These are phyloP conservation scores for Wickerhamiella kurtzmanii DNA, from an alignment of 805 yeast species.

Conservation along the genomic window DNA sequence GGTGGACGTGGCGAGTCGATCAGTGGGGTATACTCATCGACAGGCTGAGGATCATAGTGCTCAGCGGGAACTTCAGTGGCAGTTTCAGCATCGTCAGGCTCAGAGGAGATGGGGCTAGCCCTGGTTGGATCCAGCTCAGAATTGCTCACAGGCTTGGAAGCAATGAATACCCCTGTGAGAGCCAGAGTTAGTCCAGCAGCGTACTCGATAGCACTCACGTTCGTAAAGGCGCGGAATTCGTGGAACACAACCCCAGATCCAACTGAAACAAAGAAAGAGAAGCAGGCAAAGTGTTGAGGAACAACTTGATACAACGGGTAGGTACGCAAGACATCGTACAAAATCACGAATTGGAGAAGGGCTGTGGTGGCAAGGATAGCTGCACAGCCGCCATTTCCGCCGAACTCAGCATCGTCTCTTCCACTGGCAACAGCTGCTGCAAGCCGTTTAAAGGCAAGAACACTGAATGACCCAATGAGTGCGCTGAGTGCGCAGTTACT, in stretches of 20 bases:
- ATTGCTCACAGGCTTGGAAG: conserved; percentile 14
- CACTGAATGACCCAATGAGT: conserved; percentile 36
- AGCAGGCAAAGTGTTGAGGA: conserved; percentile 37
- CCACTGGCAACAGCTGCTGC: conserved; percentile 21
- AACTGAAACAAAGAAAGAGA: conserved; percentile 32
- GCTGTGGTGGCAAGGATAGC: conserved; percentile 29
- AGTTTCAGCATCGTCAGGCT: no score
- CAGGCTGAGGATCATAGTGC: no score
- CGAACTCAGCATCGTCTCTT: conserved; percentile 5
- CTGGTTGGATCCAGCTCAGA: not conserved
- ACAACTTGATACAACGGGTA: conserved; percentile 36
- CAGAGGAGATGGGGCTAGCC: no score
- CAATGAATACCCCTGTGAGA: conserved; percentile 30
- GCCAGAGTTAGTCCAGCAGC: conserved; percentile 28
- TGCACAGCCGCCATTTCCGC: not conserved
- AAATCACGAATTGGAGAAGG: conserved; percentile 29
- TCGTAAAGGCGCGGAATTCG: conserved; percentile 27
- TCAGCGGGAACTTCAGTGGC: no score
- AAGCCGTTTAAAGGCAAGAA: conserved; percentile 33
- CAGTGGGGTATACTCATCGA: no score
- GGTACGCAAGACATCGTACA: conserved; percentile 29
- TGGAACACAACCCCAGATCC: conserved; percentile 33
- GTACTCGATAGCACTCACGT: conserved; percentile 20
- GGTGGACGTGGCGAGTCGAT: no score
- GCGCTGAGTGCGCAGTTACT: conserved; percentile 21